A percentile compares a stretch with the other conserved stretches of the same genome.
phyloP scores from a whole-genome alignment of 2,329 filamentous ascomycete genomes.

The Ophiostoma triangulosporum region DNA sequence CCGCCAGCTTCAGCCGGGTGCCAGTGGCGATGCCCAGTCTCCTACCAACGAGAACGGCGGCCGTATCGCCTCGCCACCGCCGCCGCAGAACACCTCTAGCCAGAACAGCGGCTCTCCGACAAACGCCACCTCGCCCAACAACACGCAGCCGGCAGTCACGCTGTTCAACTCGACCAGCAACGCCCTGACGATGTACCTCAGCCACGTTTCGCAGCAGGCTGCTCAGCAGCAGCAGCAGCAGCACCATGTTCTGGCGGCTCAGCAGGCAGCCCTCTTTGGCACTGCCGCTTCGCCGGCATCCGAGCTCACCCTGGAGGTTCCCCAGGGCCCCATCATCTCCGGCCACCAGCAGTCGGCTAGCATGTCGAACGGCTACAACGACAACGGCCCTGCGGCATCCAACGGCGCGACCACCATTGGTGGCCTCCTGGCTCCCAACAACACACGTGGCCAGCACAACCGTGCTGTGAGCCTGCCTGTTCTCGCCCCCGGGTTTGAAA shows the following conservation, averaged over 20 bases:
- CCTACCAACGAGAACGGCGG: slow-evolving; percentile 49
- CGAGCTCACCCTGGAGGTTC: slow-evolving; percentile 43
- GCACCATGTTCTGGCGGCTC: slow-evolving; percentile 55
- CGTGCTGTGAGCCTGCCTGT: slow-evolving; percentile 81
- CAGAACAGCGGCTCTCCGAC: slow-evolving; percentile 45
- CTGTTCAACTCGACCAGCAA: slow-evolving; percentile 77
- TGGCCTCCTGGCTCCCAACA: slow-evolving; percentile 61
- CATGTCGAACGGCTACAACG: slow-evolving; percentile 50
- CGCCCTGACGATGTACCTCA: slow-evolving; percentile 85
- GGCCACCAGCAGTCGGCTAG: slow-evolving; percentile 53
- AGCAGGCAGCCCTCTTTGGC: slow-evolving; percentile 72
- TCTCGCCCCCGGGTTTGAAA: slow-evolving; percentile 50
- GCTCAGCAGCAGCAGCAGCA: slow-evolving; percentile 65
- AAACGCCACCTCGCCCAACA: slow-evolving; percentile 23
- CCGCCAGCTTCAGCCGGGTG: slow-evolving; percentile 52
- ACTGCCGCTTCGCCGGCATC: slow-evolving; percentile 49
- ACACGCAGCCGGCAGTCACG: slow-evolving; percentile 41
- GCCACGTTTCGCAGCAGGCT: slow-evolving; percentile 61
- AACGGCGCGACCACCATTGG: slow-evolving; percentile 57
- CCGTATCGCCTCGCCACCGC: slow-evolving; percentile 43
- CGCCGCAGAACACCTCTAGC: slow-evolving; percentile 25
- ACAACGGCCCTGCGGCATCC: slow-evolving; percentile 28
- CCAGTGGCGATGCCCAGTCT: slow-evolving; percentile 34
- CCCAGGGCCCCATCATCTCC: slow-evolving; percentile 42
- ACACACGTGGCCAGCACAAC: slow-evolving; percentile 48